A percentile compares a stretch with the other conserved stretches of the same genome.
These are phyloP conservation scores for Bjerkandera adusta DNA, from an alignment of 1,284 basidiomycete genomes.

Conservation along the genomic window DNA sequence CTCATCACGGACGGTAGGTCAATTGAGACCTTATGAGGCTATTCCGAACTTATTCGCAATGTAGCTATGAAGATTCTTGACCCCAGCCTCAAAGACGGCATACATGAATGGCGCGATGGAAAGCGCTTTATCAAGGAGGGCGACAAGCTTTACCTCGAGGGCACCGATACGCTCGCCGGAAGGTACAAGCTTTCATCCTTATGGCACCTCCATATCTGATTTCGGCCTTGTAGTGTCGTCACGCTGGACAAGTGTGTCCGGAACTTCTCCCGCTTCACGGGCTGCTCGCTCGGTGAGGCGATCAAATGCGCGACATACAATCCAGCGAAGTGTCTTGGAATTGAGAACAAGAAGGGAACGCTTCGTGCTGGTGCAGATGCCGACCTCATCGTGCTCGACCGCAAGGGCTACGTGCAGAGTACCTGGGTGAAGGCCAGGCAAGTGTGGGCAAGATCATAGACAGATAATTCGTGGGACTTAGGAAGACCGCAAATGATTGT, in stretches of 20 bases:
- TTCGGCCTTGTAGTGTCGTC: slow-evolving; percentile 52
- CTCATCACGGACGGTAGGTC: slow-evolving; percentile 81
- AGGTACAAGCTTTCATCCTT: slow-evolving; percentile 47
- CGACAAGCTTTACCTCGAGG: slow-evolving; percentile 78
- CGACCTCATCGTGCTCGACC: slow-evolving; percentile 76
- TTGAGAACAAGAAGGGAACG: slow-evolving; percentile 78
- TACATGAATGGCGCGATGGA: slow-evolving; percentile 85
- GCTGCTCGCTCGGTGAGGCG: slow-evolving; percentile 78
- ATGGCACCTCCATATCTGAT: slow-evolving; percentile 15
- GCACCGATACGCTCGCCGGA: slow-evolving; percentile 85
- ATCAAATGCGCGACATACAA: slow-evolving; percentile 84
- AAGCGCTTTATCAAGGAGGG: slow-evolving; percentile 80
- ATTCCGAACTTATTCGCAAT: background rate
- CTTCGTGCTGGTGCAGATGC: slow-evolving; percentile 80
- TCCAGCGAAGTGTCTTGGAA: slow-evolving; percentile 80
- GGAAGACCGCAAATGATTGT: no score
- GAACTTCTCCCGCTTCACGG: slow-evolving; percentile 82
- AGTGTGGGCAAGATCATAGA: slow-evolving; percentile 51
- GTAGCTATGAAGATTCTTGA: slow-evolving; percentile 86
- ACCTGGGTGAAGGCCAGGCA: slow-evolving; percentile 83
- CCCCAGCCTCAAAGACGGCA: slow-evolving; percentile 78
- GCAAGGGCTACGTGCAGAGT: slow-evolving; percentile 63
- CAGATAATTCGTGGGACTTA: no score
- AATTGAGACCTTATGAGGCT: background rate
- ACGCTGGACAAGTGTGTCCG: slow-evolving; percentile 81